Percentiles rank a stretch among this genome's conserved stretches.
phyloP scores from a whole-genome alignment of 345 rosid species.

The Corchorus capsularis region DNA sequence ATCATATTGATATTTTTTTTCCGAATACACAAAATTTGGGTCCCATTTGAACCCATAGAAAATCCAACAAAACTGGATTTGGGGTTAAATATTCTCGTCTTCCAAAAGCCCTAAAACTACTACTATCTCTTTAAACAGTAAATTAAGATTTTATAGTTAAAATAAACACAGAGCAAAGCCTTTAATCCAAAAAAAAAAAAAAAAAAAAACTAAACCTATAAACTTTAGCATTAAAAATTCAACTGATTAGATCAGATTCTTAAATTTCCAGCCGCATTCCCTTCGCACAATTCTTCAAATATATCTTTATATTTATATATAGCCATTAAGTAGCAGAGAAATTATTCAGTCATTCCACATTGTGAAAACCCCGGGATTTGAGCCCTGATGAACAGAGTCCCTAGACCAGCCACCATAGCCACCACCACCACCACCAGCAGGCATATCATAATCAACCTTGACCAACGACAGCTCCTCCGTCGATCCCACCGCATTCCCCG shows the following conservation, averaged over 20 bases:
- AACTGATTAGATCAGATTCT: not conserved
- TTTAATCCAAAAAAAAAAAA: not conserved
- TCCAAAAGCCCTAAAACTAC: no score
- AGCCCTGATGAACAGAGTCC: conserved; percentile 62
- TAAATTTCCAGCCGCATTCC: not conserved
- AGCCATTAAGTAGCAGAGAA: no score
- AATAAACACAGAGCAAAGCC: not conserved
- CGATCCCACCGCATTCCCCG: conserved; percentile 41
- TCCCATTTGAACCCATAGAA: not conserved
- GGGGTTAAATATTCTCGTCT: not conserved
- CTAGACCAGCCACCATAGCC: conserved; percentile 75
- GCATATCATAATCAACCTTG: conserved; percentile 93
- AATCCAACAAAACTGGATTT: conserved; percentile 5
- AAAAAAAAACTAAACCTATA: not conserved
- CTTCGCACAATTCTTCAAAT: not conserved
- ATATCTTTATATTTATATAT: no score
- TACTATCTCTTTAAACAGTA: not conserved
- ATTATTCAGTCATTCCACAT: conserved; percentile 79
- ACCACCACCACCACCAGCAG: conserved; percentile 22
- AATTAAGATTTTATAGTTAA: not conserved
- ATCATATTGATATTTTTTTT: not conserved
- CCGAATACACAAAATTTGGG: conserved; percentile 21
- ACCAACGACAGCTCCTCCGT: conserved; percentile 62
- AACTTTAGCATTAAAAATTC: conserved; percentile 1
- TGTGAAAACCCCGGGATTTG: conserved; percentile 74